Evolutionary conservation across 2,329 filamentous ascomycete species (phyloP), one percentile per base, ranked within the genome.

Genomic region (Ilyonectria destructans): DNA sequence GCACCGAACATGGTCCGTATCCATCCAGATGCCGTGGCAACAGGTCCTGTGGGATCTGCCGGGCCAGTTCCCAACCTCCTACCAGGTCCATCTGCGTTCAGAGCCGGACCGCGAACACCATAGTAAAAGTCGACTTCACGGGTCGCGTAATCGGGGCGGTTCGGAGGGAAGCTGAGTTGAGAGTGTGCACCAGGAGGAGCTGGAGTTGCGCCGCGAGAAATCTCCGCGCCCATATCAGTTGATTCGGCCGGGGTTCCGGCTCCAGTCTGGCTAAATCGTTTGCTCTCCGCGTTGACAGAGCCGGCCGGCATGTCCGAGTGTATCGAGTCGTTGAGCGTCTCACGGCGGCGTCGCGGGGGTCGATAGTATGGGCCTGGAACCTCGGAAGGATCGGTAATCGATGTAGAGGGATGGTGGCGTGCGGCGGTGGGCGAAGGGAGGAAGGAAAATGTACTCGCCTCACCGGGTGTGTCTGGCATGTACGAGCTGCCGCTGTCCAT

Each of bases 111-210:
- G 37, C 96, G 90, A 19, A 97, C 93, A 10, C 95, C 93, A 76
- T 99, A 98, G 82, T 98, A 98, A 76, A 97, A 97, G 80, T 99
- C 96, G 0, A 97, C 94, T 80, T 99, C 96, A 63, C 96, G 92
- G 1, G 96, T 96, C 2, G 95, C 92, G 78, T 98, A 98, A 77
- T 99, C 96, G 1, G 93, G 91, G 54, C 90, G 87, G 23, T 89
- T 91, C 1, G 85, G 83, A 40, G 88, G 85, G 37, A 87, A 80
- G 65, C 82, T 79, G 33, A 80, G 68, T 21, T 76, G 73, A n/a
- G 77, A 71, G 26, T 77, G 76, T 37, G 71, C 74, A 8, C 72
- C 74, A 43, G 72, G 74, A 51, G 81, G 73, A 1, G 83, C 83
- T 3, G 86, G 84, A 3, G 86, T 86, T 13, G 80, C 80, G 19